Evolutionary conservation across 2,329 filamentous ascomycete genomes (phyloP), one percentile per base, ranked within the genome.

Genomic region (Trichoderma harzianum): DNA sequence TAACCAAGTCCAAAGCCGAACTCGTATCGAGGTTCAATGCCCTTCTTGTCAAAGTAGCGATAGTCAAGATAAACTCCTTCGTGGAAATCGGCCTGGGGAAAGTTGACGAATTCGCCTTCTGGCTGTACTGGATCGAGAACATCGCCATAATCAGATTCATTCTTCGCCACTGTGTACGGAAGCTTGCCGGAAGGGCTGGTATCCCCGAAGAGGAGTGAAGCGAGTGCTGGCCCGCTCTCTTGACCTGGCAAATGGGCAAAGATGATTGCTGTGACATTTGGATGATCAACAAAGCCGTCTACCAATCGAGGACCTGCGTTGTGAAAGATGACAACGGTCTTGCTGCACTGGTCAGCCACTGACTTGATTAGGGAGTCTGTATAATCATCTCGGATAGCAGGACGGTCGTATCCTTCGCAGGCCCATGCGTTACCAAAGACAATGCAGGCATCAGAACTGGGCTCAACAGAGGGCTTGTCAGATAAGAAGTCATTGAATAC

Each of bases 381-480:
- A 67, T 88, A 89, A 72, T 91, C 90, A 77, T 95, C 93, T 34
- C 86, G 85, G 53, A 93, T 83, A 8, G 84, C 85, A 0, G 87
- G 83, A 61, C 89, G 85, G 72, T 93, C 86, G 74, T 86, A 91
- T 1, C 91, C 92, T 80, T 97, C 94, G 1, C 91, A 90, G 1
- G 91, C 89, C 79, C 91, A 93, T 8, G 85, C 87, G 76, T 92
- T 92, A 75, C 89, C 87, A 74, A 92, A 88, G 0, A 91, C 88
- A 2, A 92, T 80, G 74, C 93, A 96, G 7, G 93, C 85, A 76
- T 94, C 86, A 1, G 86, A 84, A 5, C 74, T 79, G 2, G 82
- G 78, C 63, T 86, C 82, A 8, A 91, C 86, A 7, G 80, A 75
- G 0, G 90, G 88, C 1, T 83, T 78, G 1, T 78, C 76, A 1